phyloP scores from a whole-genome alignment of 306 rosid species.

The Canavalia ensiformis region DNA sequence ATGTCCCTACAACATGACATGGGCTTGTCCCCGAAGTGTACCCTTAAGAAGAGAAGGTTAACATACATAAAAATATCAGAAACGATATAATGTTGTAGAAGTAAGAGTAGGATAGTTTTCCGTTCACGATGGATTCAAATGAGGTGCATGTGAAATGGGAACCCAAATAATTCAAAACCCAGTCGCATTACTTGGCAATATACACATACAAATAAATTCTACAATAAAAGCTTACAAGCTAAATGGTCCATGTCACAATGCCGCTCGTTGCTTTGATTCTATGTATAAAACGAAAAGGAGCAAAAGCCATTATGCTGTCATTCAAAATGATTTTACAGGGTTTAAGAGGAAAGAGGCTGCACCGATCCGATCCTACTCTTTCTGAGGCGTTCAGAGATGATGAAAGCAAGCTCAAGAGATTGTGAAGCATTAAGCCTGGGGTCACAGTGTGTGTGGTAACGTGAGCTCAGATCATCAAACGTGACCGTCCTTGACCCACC shows the following conservation, averaged over 20 bases:
- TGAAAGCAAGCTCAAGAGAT: constrained; percentile 88
- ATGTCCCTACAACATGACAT: not conserved
- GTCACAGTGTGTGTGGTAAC: constrained; percentile 92
- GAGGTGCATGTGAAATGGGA: not conserved
- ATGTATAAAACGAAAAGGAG: constrained; percentile 16
- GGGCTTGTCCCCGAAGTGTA: not conserved
- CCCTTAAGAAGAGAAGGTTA: not conserved
- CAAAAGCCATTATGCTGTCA: constrained; percentile 4
- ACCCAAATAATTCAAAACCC: not conserved
- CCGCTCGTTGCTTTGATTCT: not conserved
- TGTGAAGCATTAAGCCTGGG: constrained; percentile 90
- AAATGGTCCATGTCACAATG: constrained; percentile 11
- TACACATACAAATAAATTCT: constrained; percentile 53
- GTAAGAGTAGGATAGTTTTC: not conserved
- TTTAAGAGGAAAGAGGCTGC: constrained; percentile 47
- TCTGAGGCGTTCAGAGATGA: constrained; percentile 76
- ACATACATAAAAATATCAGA: not conserved
- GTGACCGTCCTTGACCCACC: constrained; percentile 89
- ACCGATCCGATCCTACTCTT: constrained; percentile 68
- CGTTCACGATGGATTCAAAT: not conserved
- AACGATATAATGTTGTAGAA: not conserved
- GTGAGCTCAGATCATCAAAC: constrained; percentile 75
- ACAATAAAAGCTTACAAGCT: constrained; percentile 28
- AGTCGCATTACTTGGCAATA: constrained; percentile 31
- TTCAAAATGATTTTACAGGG: constrained; percentile 44